Conservation (phyloP, 225 moss, liverwort and hornwort species). For the Polytrichum formosum region DNA sequence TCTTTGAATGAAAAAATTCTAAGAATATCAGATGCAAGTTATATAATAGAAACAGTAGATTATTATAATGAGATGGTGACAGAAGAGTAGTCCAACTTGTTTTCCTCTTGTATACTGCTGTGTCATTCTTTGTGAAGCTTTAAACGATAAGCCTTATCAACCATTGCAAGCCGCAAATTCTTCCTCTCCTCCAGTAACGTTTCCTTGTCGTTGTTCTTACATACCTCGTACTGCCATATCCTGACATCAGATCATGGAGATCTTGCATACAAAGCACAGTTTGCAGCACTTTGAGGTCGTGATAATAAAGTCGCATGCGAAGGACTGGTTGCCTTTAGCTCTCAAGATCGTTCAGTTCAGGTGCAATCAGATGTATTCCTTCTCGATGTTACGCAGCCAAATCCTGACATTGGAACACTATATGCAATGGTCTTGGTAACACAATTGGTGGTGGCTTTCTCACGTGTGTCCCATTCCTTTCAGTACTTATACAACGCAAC, state of each 20-base stretch:
- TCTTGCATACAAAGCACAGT: neutral
- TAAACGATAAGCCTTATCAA: no score
- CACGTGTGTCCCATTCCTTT: no score
- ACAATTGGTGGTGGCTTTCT: no score
- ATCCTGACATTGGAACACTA: no score
- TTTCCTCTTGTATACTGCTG: neutral
- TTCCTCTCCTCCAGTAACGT: neutral
- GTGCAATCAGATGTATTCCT: no score
- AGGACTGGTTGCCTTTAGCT: no score
- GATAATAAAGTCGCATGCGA: no score
- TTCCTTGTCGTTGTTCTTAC: neutral
- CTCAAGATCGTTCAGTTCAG: no score
- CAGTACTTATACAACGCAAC: no score
- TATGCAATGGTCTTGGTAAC: no score
- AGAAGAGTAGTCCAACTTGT: conserved; percentile 2
- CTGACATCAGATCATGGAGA: neutral
- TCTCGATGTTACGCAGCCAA: no score
- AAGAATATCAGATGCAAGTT: neutral
- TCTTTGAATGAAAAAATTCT: no score
- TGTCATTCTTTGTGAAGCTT: neutral
- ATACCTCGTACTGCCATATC: neutral
- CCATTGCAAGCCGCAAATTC: neutral
- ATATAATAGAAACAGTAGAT: neutral
- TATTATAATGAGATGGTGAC: neutral
- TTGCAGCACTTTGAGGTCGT: conserved; percentile 4